Evolutionary conservation across 2,329 filamentous ascomycete species (phyloP).

Genomic region (Scedosporium apiospermum): DNA sequence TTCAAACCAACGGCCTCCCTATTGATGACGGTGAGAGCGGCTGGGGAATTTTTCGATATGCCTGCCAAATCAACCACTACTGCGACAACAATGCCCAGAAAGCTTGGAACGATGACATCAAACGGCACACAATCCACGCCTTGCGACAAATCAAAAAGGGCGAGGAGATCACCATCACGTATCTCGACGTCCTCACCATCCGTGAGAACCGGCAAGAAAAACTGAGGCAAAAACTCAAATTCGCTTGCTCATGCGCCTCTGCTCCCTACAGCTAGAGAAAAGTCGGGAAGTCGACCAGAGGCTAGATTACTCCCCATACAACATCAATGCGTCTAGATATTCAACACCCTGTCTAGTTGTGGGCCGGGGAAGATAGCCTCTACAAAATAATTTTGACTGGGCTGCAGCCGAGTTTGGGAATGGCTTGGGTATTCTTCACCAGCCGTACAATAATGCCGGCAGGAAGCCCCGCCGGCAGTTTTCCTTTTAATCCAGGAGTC

Average conservation of each 20-base stretch:
- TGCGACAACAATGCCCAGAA: conserved; percentile 17
- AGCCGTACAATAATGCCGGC: too few relatives aligned
- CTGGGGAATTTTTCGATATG: conserved; percentile 13
- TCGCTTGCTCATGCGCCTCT: background rate
- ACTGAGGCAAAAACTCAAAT: background rate
- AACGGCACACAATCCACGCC: conserved; percentile 15
- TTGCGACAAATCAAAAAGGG: conserved; percentile 14
- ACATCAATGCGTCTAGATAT: too few relatives aligned
- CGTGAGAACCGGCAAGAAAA: background rate
- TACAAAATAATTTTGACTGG: too few relatives aligned
- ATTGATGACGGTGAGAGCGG: conserved; percentile 8
- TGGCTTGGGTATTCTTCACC: too few relatives aligned
- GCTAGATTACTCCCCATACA: background rate
- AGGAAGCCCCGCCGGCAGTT: too few relatives aligned
- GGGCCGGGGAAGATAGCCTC: too few relatives aligned
- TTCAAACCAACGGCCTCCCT: background rate
- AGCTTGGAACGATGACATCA: conserved; percentile 13
- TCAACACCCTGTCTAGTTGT: too few relatives aligned
- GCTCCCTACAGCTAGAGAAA: background rate
- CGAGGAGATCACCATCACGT: conserved; percentile 16
- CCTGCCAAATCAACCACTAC: conserved; percentile 19
- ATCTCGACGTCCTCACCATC: conserved; percentile 1
- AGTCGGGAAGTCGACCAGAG: background rate
- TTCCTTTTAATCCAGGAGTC: too few relatives aligned
- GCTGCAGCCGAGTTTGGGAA: too few relatives aligned